Conservation (phyloP, 83 land plant species). For the Thuja plicata region DNA sequence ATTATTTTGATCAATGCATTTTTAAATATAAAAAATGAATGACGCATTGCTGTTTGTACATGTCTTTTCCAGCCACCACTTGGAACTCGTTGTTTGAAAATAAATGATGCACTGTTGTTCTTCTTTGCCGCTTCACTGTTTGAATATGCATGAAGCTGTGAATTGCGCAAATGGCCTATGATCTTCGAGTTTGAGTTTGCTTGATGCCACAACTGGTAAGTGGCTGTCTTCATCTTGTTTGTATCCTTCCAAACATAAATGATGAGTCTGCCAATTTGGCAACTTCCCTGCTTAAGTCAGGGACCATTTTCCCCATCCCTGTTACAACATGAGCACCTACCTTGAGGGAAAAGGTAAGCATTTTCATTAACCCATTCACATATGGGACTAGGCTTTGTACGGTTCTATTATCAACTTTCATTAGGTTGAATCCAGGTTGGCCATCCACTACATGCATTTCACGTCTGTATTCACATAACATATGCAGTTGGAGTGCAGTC, state of each 20-base stretch:
- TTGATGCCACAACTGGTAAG: no score
- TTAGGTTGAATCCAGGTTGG: constrained; percentile 56
- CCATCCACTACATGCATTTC: constrained; percentile 75
- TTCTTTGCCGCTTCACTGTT: no score
- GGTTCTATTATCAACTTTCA: constrained; percentile 49
- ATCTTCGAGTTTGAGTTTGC: no score
- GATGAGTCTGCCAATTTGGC: constrained; percentile 45
- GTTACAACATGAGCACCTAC: constrained; percentile 72
- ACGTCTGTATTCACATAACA: constrained; percentile 59
- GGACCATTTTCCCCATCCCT: constrained; percentile 72
- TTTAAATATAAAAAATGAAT: no score
- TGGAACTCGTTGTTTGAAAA: no score
- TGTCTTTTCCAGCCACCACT: no score
- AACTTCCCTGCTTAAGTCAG: constrained; percentile 59
- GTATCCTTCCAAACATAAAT: constrained; percentile 23
- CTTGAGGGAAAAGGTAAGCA: constrained; percentile 60
- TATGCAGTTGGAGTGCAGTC: constrained; percentile 56
- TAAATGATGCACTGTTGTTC: no score
- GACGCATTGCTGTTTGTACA: no score
- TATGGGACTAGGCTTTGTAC: constrained; percentile 51
- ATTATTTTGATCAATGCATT: no score
- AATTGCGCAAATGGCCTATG: no score
- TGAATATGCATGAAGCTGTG: no score
- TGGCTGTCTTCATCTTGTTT: no score
- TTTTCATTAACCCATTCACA: constrained; percentile 54